phyloP scores from a whole-genome alignment of 2,329 filamentous ascomycete species.

The Cladosporium halotolerans region DNA sequence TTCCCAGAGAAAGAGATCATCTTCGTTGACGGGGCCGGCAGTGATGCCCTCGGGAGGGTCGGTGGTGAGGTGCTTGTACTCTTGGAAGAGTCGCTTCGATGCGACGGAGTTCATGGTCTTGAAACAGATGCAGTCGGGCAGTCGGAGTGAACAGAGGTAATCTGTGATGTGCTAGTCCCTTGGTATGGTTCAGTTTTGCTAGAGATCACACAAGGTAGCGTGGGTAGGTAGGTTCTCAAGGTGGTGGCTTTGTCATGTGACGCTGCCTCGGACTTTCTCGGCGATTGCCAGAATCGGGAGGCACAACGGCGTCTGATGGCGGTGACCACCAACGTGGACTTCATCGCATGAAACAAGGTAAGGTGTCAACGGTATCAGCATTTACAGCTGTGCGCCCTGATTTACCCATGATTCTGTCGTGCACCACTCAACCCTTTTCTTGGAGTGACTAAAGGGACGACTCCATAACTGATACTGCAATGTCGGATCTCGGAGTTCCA shows the following conservation, averaged over 20 bases:
- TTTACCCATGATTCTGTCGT: no score
- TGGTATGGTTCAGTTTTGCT: not conserved
- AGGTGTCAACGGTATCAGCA: no score
- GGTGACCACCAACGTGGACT: no score
- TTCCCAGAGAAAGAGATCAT: constrained; percentile 95
- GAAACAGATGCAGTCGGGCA: not conserved
- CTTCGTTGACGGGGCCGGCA: constrained; percentile 85
- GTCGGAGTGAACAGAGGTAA: not conserved
- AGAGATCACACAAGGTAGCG: no score
- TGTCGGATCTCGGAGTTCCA: no score
- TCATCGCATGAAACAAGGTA: no score
- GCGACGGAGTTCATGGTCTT: constrained; percentile 41
- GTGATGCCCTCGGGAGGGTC: constrained; percentile 97
- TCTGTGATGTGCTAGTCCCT: not conserved
- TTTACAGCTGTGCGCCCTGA: no score
- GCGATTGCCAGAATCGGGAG: not conserved
- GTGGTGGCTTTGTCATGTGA: not conserved
- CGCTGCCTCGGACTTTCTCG: not conserved
- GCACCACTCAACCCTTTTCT: no score
- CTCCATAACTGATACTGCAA: no score
- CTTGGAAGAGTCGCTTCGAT: constrained; percentile 79
- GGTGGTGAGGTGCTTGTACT: constrained; percentile 89
- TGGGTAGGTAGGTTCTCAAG: not conserved
- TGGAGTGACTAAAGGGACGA: no score
- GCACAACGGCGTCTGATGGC: no score